A percentile compares a stretch with the other conserved stretches of the same genome.
phyloP scores from a whole-genome alignment of 2,329 filamentous ascomycete species.

The Exophiala phaeomuriformis region DNA sequence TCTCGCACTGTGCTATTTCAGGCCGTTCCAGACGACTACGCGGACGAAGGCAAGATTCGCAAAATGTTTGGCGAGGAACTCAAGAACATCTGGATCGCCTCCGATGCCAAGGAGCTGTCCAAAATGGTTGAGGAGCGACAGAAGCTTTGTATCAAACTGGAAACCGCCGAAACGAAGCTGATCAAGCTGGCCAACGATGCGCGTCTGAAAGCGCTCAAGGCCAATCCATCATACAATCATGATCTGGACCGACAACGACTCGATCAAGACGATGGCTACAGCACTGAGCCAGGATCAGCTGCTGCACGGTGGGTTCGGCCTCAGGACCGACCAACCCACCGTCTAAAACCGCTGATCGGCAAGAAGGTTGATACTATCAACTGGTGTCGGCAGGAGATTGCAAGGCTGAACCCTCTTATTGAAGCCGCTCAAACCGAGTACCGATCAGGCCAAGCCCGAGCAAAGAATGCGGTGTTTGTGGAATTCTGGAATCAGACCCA shows the following conservation, averaged over 20 bases:
- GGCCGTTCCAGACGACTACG: slow-evolving; percentile 70
- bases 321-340: slow-evolving; percentile 71
- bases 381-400: slow-evolving; percentile 73
- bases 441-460: slow-evolving; percentile 55
- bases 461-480: slow-evolving; percentile 75
- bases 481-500: slow-evolving; percentile 78
- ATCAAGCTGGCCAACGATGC: slow-evolving; percentile 70
- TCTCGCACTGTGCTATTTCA: slow-evolving; percentile 86
- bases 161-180: slow-evolving; percentile 78
- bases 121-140: slow-evolving; percentile 76
- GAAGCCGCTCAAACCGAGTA: slow-evolving; percentile 62
- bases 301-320: slow-evolving; percentile 67
- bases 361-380: slow-evolving; percentile 93
- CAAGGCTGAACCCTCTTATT: slow-evolving; percentile 65
- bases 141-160: slow-evolving; percentile 70
- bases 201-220: slow-evolving; percentile 61
- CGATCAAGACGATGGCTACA: slow-evolving; percentile 45
- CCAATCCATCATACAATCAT: slow-evolving; percentile 36
- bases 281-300: slow-evolving; percentile 61
- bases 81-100: slow-evolving; percentile 75
- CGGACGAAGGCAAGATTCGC: slow-evolving; percentile 67
- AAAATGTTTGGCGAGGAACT: slow-evolving; percentile 76
- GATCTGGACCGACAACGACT: slow-evolving; percentile 32
- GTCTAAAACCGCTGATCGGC: slow-evolving; percentile 63
- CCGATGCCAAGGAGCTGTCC: slow-evolving; percentile 68